Conservation (phyloP, 2,329 filamentous ascomycete species). For the Didymellaceae sp. region DNA sequence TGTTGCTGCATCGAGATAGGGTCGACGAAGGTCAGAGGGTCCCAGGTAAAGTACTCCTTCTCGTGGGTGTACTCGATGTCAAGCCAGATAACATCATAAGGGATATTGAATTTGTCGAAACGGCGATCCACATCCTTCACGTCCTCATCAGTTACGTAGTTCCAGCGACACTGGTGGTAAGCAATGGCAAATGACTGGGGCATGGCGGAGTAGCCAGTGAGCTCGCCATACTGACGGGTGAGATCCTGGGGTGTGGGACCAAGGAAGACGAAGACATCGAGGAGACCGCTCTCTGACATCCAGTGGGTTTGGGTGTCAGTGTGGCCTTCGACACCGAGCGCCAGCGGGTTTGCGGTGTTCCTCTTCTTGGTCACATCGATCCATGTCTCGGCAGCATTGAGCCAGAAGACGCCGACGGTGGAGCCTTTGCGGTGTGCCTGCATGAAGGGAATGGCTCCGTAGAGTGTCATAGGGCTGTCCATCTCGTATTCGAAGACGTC, state of each 20-base stretch:
- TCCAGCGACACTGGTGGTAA: constrained; percentile 98
- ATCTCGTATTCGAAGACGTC: constrained; percentile 98
- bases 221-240: constrained; percentile 80
- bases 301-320: constrained; percentile 90
- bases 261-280: constrained; percentile 94
- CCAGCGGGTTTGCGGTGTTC: constrained; percentile 74
- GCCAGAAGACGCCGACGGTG: constrained; percentile 95
- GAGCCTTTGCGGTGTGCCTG: constrained; percentile 94
- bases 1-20: constrained; percentile 88
- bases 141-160: constrained; percentile 96
- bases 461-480: constrained; percentile 97
- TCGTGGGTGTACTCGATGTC: constrained; percentile 97
- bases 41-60: constrained; percentile 99
- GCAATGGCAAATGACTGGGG: constrained; percentile 91
- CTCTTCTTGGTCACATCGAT: constrained; percentile 88
- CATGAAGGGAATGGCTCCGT: constrained; percentile 97
- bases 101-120: constrained; percentile 93
- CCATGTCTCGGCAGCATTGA: constrained; percentile 97
- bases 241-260: constrained; percentile 86
- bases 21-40: constrained; percentile 84
- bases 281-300: constrained; percentile 89
- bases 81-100: constrained; percentile 98
- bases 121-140: constrained; percentile 95
- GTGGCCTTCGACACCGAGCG: constrained; percentile 71
- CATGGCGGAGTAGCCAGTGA: constrained; percentile 90